These are phyloP conservation scores for Paraglomus brasilianum DNA, from an alignment of 192 early-diverging fungal genomes.

Conservation along the genomic window DNA sequence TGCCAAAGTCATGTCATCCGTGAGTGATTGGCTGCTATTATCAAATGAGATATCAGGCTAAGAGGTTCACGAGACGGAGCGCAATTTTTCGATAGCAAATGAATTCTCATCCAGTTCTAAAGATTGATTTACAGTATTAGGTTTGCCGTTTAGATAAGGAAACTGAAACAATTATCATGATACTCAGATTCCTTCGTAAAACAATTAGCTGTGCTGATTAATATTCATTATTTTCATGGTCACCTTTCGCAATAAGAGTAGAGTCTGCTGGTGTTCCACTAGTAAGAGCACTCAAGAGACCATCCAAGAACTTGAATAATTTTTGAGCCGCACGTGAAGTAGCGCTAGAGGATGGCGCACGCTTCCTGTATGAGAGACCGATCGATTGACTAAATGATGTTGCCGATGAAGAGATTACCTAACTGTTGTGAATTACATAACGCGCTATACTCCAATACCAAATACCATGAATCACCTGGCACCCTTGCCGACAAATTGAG, in stretches of 20 bases:
- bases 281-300: constrained; percentile 56
- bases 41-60: constrained; percentile 63
- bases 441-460: constrained; percentile 68
- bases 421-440: constrained; percentile 43
- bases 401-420: too few relatives aligned
- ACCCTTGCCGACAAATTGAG: constrained; percentile 70
- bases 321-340: too few relatives aligned
- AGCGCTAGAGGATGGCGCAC: too few relatives aligned
- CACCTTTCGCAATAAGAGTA: neutral
- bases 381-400: too few relatives aligned
- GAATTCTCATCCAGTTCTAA: constrained; percentile 71
- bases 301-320: constrained; percentile 69
- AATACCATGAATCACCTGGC: constrained; percentile 82
- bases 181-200: constrained; percentile 40
- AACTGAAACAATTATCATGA: neutral
- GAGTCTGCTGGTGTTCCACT: constrained; percentile 45
- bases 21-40: constrained; percentile 68
- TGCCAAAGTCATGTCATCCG: constrained; percentile 67
- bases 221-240: constrained; percentile 28
- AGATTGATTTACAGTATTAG: too few relatives aligned
- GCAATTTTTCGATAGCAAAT: constrained; percentile 73
- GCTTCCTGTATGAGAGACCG: too few relatives aligned
- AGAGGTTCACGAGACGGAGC: constrained; percentile 54
- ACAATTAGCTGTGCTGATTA: constrained; percentile 36
- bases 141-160: neutral